Conservation (phyloP, 306 rosid genomes). For the Cucurbita ficifolia region DNA sequence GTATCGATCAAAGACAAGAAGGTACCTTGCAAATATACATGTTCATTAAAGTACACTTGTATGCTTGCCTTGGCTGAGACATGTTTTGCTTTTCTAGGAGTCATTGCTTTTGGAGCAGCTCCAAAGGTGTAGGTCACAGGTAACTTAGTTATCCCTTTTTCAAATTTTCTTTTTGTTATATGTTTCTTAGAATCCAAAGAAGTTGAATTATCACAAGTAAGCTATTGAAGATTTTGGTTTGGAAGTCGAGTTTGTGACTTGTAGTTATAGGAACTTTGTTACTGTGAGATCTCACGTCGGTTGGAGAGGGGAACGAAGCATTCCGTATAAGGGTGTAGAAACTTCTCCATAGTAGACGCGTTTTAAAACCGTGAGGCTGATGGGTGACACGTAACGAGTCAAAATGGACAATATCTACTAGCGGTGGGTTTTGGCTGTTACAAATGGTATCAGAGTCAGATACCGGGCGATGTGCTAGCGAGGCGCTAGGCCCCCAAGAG, state of each 20-base stretch:
- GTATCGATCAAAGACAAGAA: constrained; percentile 42
- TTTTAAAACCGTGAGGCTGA: too few relatives aligned
- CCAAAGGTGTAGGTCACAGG: constrained; percentile 43
- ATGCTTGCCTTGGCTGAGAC: not conserved
- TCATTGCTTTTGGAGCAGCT: constrained; percentile 41
- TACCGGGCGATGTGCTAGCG: too few relatives aligned
- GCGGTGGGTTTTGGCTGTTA: too few relatives aligned
- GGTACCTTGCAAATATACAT: constrained; percentile 17
- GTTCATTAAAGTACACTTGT: not conserved
- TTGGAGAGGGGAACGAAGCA: too few relatives aligned
- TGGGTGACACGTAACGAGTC: too few relatives aligned
- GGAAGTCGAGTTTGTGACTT: not conserved
- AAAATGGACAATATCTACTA: too few relatives aligned
- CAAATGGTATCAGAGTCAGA: too few relatives aligned
- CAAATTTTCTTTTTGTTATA: not conserved
- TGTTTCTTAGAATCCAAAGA: not conserved
- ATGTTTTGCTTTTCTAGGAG: constrained; percentile 31
- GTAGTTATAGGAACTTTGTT: not conserved
- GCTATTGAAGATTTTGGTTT: not conserved
- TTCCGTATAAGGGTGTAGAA: too few relatives aligned
- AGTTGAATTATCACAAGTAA: not conserved
- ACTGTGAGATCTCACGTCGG: not conserved
- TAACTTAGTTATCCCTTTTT: constrained; percentile 3
- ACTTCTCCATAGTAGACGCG: not conserved
- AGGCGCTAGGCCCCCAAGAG: too few relatives aligned